Evolutionary conservation across 768 basidiomycete species (phyloP).

Genomic region (Russula emetica): DNA sequence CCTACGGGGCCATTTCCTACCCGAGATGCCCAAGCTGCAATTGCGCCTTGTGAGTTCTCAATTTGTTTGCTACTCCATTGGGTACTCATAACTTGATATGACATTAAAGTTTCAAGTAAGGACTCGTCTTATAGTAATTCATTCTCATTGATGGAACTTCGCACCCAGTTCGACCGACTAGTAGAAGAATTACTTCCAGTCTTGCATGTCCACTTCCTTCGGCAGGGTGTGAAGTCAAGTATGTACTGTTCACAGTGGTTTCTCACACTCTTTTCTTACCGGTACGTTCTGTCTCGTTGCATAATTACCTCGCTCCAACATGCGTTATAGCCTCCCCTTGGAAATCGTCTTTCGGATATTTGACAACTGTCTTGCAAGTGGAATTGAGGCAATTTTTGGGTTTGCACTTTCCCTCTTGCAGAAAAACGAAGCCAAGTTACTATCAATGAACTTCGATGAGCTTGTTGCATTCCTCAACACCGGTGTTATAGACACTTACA

Average conservation of each 20-base stretch:
- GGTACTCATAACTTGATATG: not conserved
- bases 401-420: slow-evolving; percentile 85
- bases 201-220: slow-evolving; percentile 86
- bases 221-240: slow-evolving; percentile 93
- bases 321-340: slow-evolving; percentile 70
- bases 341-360: slow-evolving; percentile 95
- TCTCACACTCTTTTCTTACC: slow-evolving; percentile 92
- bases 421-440: slow-evolving; percentile 77
- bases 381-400: slow-evolving; percentile 94
- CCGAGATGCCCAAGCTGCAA: slow-evolving; percentile 98
- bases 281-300: slow-evolving; percentile 43
- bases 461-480: slow-evolving; percentile 80
- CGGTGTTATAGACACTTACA: slow-evolving; percentile 79
- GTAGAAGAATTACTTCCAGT: slow-evolving; percentile 91
- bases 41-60: slow-evolving; percentile 67
- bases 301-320: not conserved
- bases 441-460: slow-evolving; percentile 86
- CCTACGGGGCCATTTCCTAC: slow-evolving; percentile 93
- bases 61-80: not conserved
- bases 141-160: slow-evolving; percentile 13
- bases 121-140: not conserved
- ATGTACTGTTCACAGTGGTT: slow-evolving; percentile 99
- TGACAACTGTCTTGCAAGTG: slow-evolving; percentile 93
- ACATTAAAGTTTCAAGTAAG: slow-evolving; percentile 53
- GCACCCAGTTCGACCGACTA: slow-evolving; percentile 79